Conservation (phyloP, 441 rosid genomes). For the Hura crepitans region DNA sequence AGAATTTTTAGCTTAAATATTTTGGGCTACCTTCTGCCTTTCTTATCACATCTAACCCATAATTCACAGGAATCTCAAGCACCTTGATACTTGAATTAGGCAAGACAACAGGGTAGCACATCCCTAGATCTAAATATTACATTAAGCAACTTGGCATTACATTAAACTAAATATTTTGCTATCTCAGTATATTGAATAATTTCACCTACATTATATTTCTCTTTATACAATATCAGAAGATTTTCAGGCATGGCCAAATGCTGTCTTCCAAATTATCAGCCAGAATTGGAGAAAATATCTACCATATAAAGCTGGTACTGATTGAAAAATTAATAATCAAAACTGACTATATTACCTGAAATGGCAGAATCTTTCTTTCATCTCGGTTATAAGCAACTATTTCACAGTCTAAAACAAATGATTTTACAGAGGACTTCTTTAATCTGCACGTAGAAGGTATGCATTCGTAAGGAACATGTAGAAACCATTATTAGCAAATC, state of each 20-base stretch:
- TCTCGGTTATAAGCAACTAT: conserved; percentile 81
- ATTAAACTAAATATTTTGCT: not conserved
- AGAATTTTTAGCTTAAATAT: not conserved
- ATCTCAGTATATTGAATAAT: not conserved
- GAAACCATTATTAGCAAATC: conserved; percentile 7
- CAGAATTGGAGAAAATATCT: not conserved
- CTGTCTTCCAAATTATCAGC: conserved; percentile 8
- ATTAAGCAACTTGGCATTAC: not conserved
- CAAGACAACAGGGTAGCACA: not conserved
- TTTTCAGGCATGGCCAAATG: not conserved
- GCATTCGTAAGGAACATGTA: conserved; percentile 21
- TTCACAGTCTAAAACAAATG: conserved; percentile 88
- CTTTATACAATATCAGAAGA: conserved; percentile 3
- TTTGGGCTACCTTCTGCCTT: not conserved
- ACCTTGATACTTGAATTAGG: not conserved
- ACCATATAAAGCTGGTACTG: not conserved
- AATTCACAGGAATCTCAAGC: not conserved
- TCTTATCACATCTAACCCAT: not conserved
- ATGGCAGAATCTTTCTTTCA: conserved; percentile 71
- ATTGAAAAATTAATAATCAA: not conserved
- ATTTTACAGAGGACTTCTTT: conserved; percentile 61
- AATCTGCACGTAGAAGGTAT: conserved; percentile 45
- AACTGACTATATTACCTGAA: conserved; percentile 54
- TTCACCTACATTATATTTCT: not conserved
- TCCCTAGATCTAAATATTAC: not conserved